These are phyloP conservation scores for Cladobotryum mycophilum DNA, from an alignment of 2,329 filamentous ascomycete genomes.

Conservation along the genomic window DNA sequence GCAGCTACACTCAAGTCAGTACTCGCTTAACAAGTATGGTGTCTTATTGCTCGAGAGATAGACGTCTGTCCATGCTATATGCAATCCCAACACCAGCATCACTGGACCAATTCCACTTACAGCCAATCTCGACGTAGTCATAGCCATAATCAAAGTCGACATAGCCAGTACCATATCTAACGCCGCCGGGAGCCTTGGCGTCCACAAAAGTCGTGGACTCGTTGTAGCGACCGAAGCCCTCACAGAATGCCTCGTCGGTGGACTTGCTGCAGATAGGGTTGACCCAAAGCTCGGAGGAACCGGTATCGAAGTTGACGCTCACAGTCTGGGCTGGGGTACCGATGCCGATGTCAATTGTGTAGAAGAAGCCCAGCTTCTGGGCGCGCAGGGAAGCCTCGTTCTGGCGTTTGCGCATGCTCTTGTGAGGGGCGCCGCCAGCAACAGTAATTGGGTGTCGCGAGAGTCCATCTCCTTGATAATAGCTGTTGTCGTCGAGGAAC, in stretches of 20 bases:
- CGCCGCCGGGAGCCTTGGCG: conserved; percentile 18
- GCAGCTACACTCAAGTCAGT: conserved; percentile 16
- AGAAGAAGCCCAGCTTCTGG: conserved; percentile 28
- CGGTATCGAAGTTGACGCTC: conserved; percentile 36
- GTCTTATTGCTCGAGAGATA: too few relatives aligned
- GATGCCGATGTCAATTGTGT: conserved; percentile 32
- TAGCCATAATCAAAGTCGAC: conserved; percentile 29
- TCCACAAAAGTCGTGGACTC: conserved; percentile 24
- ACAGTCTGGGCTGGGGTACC: conserved; percentile 33
- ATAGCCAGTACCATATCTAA: conserved; percentile 28
- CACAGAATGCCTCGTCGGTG: conserved; percentile 22
- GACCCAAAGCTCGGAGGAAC: conserved; percentile 37
- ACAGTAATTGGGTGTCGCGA: conserved; percentile 25
- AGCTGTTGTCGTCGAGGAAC: conserved; percentile 17
- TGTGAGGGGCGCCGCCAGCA: conserved; percentile 21
- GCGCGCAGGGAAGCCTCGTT: conserved; percentile 18
- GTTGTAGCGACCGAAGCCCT: conserved; percentile 24
- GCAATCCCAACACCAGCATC: not conserved
- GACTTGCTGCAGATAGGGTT: conserved; percentile 33
- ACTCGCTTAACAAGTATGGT: not conserved
- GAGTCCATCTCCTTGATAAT: conserved; percentile 20
- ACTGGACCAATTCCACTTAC: conserved; percentile 18
- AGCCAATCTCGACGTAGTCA: conserved; percentile 27
- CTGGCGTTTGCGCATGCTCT: conserved; percentile 25
- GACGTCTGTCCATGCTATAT: not conserved